Percentiles rank a stretch among this genome's conserved stretches.
Conservation (phyloP, 2,329 filamentous ascomycete genomes). For the Epichloe aotearoae region DNA sequence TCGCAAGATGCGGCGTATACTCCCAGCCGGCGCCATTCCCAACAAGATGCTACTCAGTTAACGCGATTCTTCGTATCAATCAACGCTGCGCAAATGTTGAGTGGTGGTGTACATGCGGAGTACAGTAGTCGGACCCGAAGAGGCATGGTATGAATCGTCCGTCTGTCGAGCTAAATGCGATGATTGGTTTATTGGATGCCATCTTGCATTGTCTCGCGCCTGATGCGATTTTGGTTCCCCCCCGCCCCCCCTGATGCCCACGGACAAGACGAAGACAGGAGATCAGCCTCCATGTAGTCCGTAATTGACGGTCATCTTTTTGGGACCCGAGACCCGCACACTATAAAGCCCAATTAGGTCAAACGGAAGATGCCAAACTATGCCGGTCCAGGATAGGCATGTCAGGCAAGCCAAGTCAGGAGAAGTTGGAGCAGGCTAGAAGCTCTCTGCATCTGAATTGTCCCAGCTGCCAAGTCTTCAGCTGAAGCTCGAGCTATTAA, state of each 20-base stretch:
- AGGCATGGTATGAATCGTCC: neutral
- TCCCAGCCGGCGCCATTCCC: too few relatives aligned
- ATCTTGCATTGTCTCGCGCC: slow-evolving; percentile 1
- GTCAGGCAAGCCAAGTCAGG: slow-evolving; percentile 1
- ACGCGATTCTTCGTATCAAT: too few relatives aligned
- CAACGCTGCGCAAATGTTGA: neutral
- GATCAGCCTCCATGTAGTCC: too few relatives aligned
- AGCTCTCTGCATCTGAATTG: too few relatives aligned
- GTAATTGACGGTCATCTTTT: neutral
- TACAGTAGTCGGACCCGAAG: neutral
- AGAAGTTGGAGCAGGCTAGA: neutral
- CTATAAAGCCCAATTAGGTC: neutral
- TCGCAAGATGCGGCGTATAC: too few relatives aligned
- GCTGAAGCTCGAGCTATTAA: too few relatives aligned
- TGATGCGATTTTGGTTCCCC: neutral
- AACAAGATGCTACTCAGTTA: too few relatives aligned
- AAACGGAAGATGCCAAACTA: neutral
- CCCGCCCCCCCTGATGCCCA: too few relatives aligned
- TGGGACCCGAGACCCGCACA: neutral
- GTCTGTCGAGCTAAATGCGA: neutral
- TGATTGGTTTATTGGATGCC: neutral
- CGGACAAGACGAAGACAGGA: too few relatives aligned
- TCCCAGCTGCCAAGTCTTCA: neutral
- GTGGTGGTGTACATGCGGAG: too few relatives aligned
- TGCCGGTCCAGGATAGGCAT: slow-evolving; percentile 1